Conservation (phyloP, 2,329 filamentous ascomycete genomes). For the Aspergillus awamori region DNA sequence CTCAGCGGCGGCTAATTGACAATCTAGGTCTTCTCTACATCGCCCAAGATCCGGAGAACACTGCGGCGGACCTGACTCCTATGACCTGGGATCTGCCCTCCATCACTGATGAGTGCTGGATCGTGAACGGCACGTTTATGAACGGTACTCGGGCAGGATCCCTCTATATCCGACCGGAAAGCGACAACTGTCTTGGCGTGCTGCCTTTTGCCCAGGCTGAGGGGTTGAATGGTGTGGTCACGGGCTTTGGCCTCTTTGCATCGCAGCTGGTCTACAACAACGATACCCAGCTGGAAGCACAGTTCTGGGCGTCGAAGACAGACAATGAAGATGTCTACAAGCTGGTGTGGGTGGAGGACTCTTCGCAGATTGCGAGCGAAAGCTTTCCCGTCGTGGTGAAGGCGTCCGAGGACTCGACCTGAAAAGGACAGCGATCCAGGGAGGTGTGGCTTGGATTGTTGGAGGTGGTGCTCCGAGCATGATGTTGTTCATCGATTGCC, state of each 20-base stretch:
- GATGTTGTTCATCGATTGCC: too few relatives aligned
- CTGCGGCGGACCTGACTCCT: background rate
- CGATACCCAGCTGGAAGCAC: background rate
- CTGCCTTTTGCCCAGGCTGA: background rate
- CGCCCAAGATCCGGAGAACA: background rate
- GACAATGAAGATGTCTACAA: background rate
- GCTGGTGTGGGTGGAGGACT: conserved; percentile 1
- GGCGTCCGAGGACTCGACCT: background rate
- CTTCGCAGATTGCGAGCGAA: background rate
- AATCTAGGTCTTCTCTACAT: background rate
- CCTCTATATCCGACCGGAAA: background rate
- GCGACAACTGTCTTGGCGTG: background rate
- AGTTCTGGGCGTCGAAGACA: background rate
- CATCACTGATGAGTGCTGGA: conserved; percentile 6
- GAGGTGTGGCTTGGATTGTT: background rate
- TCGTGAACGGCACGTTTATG: background rate
- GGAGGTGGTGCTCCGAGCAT: too few relatives aligned
- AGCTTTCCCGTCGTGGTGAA: conserved; percentile 1
- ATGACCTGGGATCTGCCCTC: conserved; percentile 4
- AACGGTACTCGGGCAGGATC: background rate
- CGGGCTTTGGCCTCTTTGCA: conserved; percentile 5
- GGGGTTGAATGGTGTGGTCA: background rate
- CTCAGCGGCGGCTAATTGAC: background rate
- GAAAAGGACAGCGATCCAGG: background rate
- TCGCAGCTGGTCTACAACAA: conserved; percentile 6